Conservation (phyloP, 2,329 filamentous ascomycete genomes). For the Phaeosphaeriaceae sp. region DNA sequence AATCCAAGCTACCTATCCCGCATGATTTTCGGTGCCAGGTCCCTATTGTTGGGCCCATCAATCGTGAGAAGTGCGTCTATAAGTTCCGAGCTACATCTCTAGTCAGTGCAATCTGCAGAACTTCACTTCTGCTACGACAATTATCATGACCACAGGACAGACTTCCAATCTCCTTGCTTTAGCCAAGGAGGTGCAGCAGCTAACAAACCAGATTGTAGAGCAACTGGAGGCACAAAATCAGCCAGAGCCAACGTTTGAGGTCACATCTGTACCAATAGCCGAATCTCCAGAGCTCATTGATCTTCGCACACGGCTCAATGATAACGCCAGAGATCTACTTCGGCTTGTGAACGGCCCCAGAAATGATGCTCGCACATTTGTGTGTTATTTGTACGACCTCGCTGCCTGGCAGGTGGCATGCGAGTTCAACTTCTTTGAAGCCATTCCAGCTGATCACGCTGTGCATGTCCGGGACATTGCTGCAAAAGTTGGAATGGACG, state of each 20-base stretch:
- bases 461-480: slow-evolving; percentile 18
- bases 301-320: slow-evolving; percentile 22
- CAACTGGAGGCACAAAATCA: slow-evolving; percentile 10
- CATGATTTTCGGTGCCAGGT: too few relatives aligned
- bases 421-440: slow-evolving; percentile 24
- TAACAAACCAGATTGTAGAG: neutral
- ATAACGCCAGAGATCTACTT: slow-evolving; percentile 21
- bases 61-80: neutral
- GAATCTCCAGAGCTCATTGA: slow-evolving; percentile 14
- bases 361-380: slow-evolving; percentile 18
- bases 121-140: too few relatives aligned
- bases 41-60: too few relatives aligned
- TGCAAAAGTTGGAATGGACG: slow-evolving; percentile 17
- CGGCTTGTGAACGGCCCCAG: slow-evolving; percentile 32
- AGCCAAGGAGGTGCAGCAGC: neutral
- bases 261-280: slow-evolving; percentile 10
- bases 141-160: neutral
- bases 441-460: slow-evolving; percentile 14
- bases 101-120: too few relatives aligned
- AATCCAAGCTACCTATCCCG: too few relatives aligned
- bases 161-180: neutral
- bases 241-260: slow-evolving; percentile 20
- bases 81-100: neutral
- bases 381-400: slow-evolving; percentile 23
- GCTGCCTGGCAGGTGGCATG: slow-evolving; percentile 29